phyloP scores from a whole-genome alignment of 768 basidiomycete species.

The Amanita pseudoporphyria region DNA sequence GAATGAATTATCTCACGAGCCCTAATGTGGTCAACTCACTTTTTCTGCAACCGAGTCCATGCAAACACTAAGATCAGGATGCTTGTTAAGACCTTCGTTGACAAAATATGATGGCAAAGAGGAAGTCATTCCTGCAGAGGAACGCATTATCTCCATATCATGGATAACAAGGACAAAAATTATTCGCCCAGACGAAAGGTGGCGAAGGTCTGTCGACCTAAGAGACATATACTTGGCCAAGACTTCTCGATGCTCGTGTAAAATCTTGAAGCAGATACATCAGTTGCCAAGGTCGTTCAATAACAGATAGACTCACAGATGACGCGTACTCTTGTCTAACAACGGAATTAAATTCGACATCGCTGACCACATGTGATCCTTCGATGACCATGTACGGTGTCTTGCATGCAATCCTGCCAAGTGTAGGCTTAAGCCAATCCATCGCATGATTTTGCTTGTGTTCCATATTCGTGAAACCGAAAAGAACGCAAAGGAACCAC shows the following conservation, averaged over 20 bases:
- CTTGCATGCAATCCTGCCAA: conserved; percentile 74
- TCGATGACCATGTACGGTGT: conserved; percentile 83
- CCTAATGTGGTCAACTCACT: conserved; percentile 26
- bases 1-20: conserved; percentile 7
- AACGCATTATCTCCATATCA: conserved; percentile 82
- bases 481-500: conserved; percentile 90
- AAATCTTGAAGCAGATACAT: conserved; percentile 38
- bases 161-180: conserved; percentile 81
- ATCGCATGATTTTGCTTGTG: conserved; percentile 52
- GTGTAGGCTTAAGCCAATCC: conserved; percentile 71
- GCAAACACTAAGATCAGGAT: conserved; percentile 54
- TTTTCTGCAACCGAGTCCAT: conserved; percentile 87
- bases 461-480: conserved; percentile 59
- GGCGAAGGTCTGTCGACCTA: conserved; percentile 59
- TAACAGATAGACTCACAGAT: conserved; percentile 36
- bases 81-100: conserved; percentile 76
- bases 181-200: conserved; percentile 71
- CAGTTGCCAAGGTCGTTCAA: not conserved
- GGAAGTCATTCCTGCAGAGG: conserved; percentile 69
- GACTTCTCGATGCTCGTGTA: conserved; percentile 52
- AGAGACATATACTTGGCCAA: conserved; percentile 60
- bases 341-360: conserved; percentile 88
- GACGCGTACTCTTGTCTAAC: conserved; percentile 79
- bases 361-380: conserved; percentile 69
- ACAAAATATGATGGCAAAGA: conserved; percentile 81